Conservation (phyloP, 768 basidiomycete species). For the Pulveroboletus sp. region DNA sequence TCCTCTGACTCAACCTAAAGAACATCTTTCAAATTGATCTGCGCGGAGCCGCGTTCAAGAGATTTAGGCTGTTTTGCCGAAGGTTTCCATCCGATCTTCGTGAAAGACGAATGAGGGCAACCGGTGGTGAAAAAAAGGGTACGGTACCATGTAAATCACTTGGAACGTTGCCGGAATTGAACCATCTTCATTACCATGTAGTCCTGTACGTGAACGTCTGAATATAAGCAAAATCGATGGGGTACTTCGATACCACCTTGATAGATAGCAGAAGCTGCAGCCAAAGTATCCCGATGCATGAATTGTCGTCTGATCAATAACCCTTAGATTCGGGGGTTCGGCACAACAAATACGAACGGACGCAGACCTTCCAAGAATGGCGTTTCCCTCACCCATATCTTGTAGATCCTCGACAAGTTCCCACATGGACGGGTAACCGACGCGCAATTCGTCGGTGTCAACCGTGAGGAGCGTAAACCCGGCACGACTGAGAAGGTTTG, state of each 20-base stretch:
- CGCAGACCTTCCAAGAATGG: constrained; percentile 75
- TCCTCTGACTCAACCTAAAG: constrained; percentile 33
- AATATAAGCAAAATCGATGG: background rate
- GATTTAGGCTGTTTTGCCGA: constrained; percentile 63
- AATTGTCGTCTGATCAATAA: constrained; percentile 50
- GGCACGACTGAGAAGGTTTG: constrained; percentile 87
- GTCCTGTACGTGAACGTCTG: constrained; percentile 44
- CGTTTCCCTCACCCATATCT: constrained; percentile 96
- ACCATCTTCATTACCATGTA: constrained; percentile 84
- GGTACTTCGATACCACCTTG: constrained; percentile 51
- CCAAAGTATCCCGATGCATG: constrained; percentile 80
- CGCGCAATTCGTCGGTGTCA: constrained; percentile 89
- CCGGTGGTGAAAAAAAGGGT: background rate
- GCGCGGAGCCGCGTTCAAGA: constrained; percentile 58
- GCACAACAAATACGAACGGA: background rate
- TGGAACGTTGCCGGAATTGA: constrained; percentile 94
- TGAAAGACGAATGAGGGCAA: background rate
- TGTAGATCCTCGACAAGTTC: constrained; percentile 91
- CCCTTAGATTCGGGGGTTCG: background rate
- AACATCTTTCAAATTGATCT: constrained; percentile 61
- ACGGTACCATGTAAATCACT: constrained; percentile 83
- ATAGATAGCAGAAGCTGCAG: constrained; percentile 92
- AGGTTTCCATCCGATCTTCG: constrained; percentile 84
- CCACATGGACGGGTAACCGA: constrained; percentile 94
- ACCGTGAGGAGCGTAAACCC: constrained; percentile 94